A percentile compares a stretch with the other conserved stretches of the same genome.
phyloP scores from a whole-genome alignment of 495 filamentous ascomycete species.

The Podospora australis region DNA sequence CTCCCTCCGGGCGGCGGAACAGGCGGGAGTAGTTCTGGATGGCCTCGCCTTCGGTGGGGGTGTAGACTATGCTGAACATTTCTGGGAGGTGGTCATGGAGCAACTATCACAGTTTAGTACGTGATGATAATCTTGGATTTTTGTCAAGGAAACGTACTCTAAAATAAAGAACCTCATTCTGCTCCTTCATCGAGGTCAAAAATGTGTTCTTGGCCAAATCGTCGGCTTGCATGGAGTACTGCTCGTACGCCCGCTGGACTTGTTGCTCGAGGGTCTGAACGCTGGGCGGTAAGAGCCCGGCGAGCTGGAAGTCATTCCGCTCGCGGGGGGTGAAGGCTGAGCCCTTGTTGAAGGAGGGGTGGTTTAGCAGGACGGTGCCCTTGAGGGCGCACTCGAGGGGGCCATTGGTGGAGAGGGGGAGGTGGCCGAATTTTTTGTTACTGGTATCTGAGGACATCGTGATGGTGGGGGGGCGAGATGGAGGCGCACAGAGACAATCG shows the following conservation, averaged over 20 bases:
- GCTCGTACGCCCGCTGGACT: conserved; percentile 68
- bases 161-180: conserved; percentile 76
- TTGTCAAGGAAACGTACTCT: conserved; percentile 34
- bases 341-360: conserved; percentile 77
- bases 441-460: conserved; percentile 21
- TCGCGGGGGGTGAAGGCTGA: conserved; percentile 68
- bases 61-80: conserved; percentile 86
- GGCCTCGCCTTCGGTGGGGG: conserved; percentile 86
- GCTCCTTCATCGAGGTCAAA: conserved; percentile 77
- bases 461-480: background rate
- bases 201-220: conserved; percentile 78
- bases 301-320: conserved; percentile 59
- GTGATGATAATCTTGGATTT: background rate
- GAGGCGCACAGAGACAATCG: too few species aligned
- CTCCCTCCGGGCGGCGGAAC: conserved; percentile 68
- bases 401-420: conserved; percentile 58
- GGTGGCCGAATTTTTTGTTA: conserved; percentile 47
- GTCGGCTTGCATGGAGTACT: conserved; percentile 56
- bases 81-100: conserved; percentile 52
- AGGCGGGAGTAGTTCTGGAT: conserved; percentile 78
- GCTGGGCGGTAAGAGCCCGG: conserved; percentile 64
- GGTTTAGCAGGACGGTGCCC: conserved; percentile 58
- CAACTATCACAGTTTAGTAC: conserved; percentile 24
- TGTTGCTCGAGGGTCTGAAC: conserved; percentile 79
- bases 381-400: conserved; percentile 55